These are phyloP conservation scores for Aspergillus carbonarius DNA, from an alignment of 2,329 filamentous ascomycete species.

Conservation along the genomic window DNA sequence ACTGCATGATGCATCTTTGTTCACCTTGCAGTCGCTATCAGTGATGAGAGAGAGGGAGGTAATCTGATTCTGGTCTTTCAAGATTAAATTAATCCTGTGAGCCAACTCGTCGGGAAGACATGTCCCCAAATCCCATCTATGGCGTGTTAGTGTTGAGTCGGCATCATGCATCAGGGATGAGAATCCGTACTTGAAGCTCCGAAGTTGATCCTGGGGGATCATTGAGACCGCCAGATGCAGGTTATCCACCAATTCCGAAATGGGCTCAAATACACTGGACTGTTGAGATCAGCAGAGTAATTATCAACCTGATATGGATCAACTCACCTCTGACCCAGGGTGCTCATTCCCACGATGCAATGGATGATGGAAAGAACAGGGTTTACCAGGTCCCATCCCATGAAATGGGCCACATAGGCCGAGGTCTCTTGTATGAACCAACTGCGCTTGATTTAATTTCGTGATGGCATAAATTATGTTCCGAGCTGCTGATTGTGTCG, in stretches of 20 bases:
- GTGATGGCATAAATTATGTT: neutral
- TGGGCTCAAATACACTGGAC: neutral
- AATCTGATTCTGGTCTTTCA: neutral
- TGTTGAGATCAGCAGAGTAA: neutral
- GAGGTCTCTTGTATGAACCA: neutral
- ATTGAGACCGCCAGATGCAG: neutral
- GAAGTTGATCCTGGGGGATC: neutral
- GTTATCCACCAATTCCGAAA: neutral
- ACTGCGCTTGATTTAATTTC: neutral
- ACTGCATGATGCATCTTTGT: neutral
- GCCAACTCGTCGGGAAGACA: neutral
- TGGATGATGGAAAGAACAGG: neutral
- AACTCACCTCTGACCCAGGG: neutral
- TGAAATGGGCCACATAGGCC: neutral
- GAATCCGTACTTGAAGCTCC: neutral
- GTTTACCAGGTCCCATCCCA: neutral
- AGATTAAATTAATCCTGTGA: neutral
- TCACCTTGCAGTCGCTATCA: neutral
- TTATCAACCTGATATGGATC: neutral
- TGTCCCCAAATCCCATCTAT: neutral
- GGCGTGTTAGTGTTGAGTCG: neutral
- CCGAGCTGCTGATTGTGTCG: neutral
- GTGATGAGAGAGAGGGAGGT: neutral
- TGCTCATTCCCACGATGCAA: neutral
- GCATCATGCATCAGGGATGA: neutral